A percentile compares a stretch with the other conserved stretches of the same genome.
Evolutionary conservation across 2,329 filamentous ascomycete genomes (phyloP).

Genomic region (Apiospora malaysiana): DNA sequence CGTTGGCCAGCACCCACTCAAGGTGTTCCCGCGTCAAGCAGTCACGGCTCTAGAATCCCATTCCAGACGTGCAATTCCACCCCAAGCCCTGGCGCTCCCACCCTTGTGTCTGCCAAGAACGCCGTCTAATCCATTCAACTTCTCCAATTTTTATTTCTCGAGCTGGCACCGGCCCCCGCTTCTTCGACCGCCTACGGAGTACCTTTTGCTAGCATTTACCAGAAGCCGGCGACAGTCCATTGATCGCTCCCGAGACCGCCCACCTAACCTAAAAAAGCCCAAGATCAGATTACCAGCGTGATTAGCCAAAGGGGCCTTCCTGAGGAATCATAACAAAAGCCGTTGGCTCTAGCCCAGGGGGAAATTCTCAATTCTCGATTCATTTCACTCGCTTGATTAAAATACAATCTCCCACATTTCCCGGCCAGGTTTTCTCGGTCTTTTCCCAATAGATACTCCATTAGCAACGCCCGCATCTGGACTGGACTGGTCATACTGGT

Average conservation of each 20-base stretch:
- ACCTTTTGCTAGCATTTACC: not conserved
- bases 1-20: not conserved
- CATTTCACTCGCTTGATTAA: constrained; percentile 17
- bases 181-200: constrained; percentile 3
- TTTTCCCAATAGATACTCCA: constrained; percentile 14
- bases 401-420: constrained; percentile 17
- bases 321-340: constrained; percentile 25
- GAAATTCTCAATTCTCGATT: constrained; percentile 19
- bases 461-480: constrained; percentile 14
- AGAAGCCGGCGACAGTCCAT: constrained; percentile 19
- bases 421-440: not conserved
- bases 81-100: not conserved
- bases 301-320: constrained; percentile 24
- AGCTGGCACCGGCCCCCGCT: constrained; percentile 12
- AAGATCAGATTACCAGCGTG: constrained; percentile 23
- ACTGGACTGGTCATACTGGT: constrained; percentile 17
- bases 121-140: constrained; percentile 8
- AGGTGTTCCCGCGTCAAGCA: not conserved
- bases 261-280: constrained; percentile 24
- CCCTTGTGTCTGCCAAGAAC: constrained; percentile 5
- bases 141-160: constrained; percentile 16
- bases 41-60: not conserved
- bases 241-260: constrained; percentile 23
- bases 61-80: constrained; percentile 1
- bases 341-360: constrained; percentile 18